A percentile compares a stretch with the other conserved stretches of the same genome.
phyloP scores from a whole-genome alignment of 2,329 filamentous ascomycete species.

The Calonectria hongkongensis region DNA sequence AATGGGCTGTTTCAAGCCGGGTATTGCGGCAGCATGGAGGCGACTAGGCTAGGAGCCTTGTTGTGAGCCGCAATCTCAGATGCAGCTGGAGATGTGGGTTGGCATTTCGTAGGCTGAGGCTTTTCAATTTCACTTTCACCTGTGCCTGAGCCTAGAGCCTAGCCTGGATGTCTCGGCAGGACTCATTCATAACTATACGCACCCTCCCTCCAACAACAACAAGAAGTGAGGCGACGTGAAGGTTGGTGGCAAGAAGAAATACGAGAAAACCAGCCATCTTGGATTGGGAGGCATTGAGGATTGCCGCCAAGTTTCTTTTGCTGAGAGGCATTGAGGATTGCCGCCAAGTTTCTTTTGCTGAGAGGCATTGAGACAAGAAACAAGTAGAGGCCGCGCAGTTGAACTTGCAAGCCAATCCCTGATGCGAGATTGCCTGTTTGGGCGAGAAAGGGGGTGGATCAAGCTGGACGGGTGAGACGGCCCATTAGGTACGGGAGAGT shows the following conservation, averaged over 20 bases:
- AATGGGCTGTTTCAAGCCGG: background rate
- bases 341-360: conserved; percentile 16
- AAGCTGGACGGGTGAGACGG: background rate
- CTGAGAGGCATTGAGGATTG: conserved; percentile 14
- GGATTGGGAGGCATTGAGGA: conserved; percentile 3
- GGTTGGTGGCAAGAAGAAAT: background rate
- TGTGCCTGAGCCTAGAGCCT: background rate
- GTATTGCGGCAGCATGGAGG: background rate
- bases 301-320: conserved; percentile 23
- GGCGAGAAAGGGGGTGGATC: conserved; percentile 15
- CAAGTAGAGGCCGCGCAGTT: background rate
- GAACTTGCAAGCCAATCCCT: conserved; percentile 3
- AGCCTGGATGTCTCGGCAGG: conserved; percentile 16
- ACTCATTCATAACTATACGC: background rate
- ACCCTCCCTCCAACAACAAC: background rate
- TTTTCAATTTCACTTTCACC: conserved; percentile 6
- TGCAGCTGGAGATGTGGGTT: background rate
- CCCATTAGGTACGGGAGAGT: conserved; percentile 11
- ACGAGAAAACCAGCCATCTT: conserved; percentile 26
- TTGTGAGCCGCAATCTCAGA: conserved; percentile 1
- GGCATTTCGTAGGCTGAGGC: background rate
- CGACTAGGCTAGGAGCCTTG: background rate
- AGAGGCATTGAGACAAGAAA: conserved; percentile 15
- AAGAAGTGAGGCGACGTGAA: background rate
- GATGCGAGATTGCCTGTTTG: conserved; percentile 12